Base-by-base conservation (phyloP, 768 basidiomycete species). In the Russula olivacea region DNA sequence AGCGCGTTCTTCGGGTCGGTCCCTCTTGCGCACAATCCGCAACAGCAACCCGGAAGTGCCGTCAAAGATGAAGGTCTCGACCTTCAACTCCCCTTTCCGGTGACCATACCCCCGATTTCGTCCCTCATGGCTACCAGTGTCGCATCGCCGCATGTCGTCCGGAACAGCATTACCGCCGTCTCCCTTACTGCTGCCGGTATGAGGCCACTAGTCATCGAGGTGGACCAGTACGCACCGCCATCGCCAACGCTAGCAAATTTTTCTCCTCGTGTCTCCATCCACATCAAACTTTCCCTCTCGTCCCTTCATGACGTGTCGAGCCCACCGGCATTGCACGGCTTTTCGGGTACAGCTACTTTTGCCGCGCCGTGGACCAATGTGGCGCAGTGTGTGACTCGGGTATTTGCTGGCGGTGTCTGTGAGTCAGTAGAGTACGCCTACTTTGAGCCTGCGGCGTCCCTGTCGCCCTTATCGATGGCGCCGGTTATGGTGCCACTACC, bases 171-270 rank as follows among this genome's bases (percentile, higher is more conserved):
- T 50, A 73, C 73, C 15, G 75, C 74, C 51, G 71, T 89, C 60
- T 79, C 77, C 45, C 76, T 90, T 19, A 79, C 79, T 70, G 83
- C 88, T 25, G 85, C 87, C 67, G 86, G 87, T 62, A 87, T 89
- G 84, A 74, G 79, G n/a, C 78, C 84, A 19, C 79, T 84, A 59
- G 74, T 77, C 34, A 76, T 88, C 71, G 81, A 84, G 64, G 75
- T 87, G 60, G 86, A 86, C 71, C 75, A 79, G 73, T 86, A 55
- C 48, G 54, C 51, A 66, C 75, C 51, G 76, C 79, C 51, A 73
- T 79, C 23, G 64, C 56, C 43, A 38, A 76, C 54, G 69, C 71
- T 52, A 72, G 70, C 36, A 68, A 73, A 28, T 76, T 78, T 43
- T 77, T 69, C 59, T 30, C 58, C 66, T 34, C 70, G 81, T 45